Evolutionary conservation across 768 basidiomycete genomes (phyloP).

Genomic region (Russula dissimulans): DNA sequence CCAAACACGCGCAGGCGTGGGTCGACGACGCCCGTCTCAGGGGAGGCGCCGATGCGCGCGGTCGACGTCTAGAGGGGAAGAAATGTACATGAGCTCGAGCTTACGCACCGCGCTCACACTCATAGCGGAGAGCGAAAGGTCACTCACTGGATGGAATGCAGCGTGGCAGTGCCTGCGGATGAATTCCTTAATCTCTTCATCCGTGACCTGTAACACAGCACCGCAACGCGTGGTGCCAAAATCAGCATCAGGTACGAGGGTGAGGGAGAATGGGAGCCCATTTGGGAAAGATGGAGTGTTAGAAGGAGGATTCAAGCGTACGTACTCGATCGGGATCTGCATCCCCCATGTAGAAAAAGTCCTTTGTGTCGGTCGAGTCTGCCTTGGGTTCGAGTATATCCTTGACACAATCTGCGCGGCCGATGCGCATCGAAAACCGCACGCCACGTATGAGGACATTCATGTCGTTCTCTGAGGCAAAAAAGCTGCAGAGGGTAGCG

Average conservation of each 20-base stretch:
- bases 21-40: constrained; percentile 33
- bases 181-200: constrained; percentile 19
- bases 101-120: background rate
- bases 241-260: background rate
- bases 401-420: constrained; percentile 5
- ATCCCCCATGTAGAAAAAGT: constrained; percentile 15
- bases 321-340: constrained; percentile 9
- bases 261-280: no score
- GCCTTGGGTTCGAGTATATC: constrained; percentile 9
- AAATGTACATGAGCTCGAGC: background rate
- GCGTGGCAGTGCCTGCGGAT: constrained; percentile 1
- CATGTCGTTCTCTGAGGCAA: constrained; percentile 17
- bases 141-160: constrained; percentile 28
- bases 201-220: constrained; percentile 6
- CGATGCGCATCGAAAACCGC: constrained; percentile 11
- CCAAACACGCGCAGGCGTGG: constrained; percentile 34
- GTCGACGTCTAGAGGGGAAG: constrained; percentile 8
- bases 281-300: background rate
- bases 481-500: constrained; percentile 1
- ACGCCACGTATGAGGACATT: constrained; percentile 13
- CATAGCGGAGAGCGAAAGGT: background rate
- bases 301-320: no score
- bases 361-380: constrained; percentile 4
- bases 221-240: background rate
- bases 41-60: constrained; percentile 7